Conservation (phyloP, 768 basidiomycete genomes). For the Leccinum subtestaceum region DNA sequence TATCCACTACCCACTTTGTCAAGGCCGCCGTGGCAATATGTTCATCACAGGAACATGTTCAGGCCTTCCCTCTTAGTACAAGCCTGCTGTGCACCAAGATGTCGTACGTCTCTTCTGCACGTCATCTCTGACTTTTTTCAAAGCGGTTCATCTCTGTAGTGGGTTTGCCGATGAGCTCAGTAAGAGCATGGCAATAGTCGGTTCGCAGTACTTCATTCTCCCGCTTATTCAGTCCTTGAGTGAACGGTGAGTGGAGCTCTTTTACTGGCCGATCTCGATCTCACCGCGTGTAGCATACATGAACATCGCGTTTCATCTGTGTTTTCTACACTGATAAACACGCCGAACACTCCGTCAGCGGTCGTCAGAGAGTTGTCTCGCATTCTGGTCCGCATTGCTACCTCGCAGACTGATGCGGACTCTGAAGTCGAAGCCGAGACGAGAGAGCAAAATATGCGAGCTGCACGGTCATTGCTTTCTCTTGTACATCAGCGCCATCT, state of each 20-base stretch:
- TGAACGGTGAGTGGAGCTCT: conserved; percentile 35
- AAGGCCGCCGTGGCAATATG: conserved; percentile 66
- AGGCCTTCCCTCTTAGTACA: conserved; percentile 40
- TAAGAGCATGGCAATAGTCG: conserved; percentile 44
- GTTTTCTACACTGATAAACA: conserved; percentile 32
- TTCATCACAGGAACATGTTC: conserved; percentile 56
- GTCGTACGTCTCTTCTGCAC: conserved; percentile 39
- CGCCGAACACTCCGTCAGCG: conserved; percentile 16
- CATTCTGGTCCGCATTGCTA: conserved; percentile 23
- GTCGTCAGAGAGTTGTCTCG: conserved; percentile 24
- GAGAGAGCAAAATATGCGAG: conserved; percentile 5
- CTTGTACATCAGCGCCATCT: conserved; percentile 67
- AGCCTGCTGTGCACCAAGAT: conserved; percentile 44
- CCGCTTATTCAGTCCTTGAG: conserved; percentile 48
- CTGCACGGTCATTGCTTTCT: conserved; percentile 43
- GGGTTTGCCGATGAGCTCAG: conserved; percentile 47
- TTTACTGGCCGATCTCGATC: background rate
- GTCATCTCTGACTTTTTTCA: background rate
- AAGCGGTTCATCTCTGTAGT: conserved; percentile 29
- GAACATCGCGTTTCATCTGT: conserved; percentile 28
- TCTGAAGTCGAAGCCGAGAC: conserved; percentile 3
- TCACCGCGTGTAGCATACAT: conserved; percentile 27
- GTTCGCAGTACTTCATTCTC: conserved; percentile 53
- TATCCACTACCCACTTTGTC: conserved; percentile 57
- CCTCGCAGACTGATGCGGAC: conserved; percentile 1